A percentile compares a stretch with the other conserved stretches of the same genome.
phyloP scores from a whole-genome alignment of 2,329 filamentous ascomycete species.

The Colletotrichum graminicola region DNA sequence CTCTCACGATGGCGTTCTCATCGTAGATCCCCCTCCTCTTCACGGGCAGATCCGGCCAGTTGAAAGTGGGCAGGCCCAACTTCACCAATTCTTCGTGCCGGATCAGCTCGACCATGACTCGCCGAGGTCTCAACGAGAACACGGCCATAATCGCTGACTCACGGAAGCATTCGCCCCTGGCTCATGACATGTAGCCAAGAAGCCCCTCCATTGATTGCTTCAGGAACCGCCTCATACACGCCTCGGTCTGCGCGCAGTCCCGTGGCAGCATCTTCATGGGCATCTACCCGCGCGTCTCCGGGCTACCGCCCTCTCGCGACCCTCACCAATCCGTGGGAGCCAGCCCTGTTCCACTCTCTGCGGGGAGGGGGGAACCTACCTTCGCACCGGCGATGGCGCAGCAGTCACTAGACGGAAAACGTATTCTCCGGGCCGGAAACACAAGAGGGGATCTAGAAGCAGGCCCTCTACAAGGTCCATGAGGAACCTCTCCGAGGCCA shows the following conservation, averaged over 20 bases:
- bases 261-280: constrained; percentile 60
- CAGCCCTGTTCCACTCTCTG: constrained; percentile 58
- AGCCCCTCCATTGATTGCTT: constrained; percentile 59
- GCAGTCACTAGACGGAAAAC: constrained; percentile 58
- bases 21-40: constrained; percentile 10
- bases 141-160: constrained; percentile 2
- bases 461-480: constrained; percentile 56
- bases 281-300: constrained; percentile 55
- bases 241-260: constrained; percentile 60
- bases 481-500: constrained; percentile 51
- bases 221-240: constrained; percentile 60
- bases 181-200: constrained; percentile 46
- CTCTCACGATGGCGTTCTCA: constrained; percentile 15
- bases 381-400: constrained; percentile 59
- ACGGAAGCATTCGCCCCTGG: not conserved
- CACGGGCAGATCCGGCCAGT: constrained; percentile 38
- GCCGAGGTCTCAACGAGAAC: constrained; percentile 51
- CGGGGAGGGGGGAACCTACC: constrained; percentile 55
- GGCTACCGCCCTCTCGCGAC: constrained; percentile 61
- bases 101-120: constrained; percentile 62
- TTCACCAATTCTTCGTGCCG: constrained; percentile 60
- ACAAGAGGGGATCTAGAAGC: constrained; percentile 52
- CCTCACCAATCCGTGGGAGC: constrained; percentile 62
- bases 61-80: constrained; percentile 48
- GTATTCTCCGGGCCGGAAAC: constrained; percentile 55